A percentile compares a stretch with the other conserved stretches of the same genome.
Conservation (phyloP, 192 early-diverging fungal species). For the Gigaspora rosea region DNA sequence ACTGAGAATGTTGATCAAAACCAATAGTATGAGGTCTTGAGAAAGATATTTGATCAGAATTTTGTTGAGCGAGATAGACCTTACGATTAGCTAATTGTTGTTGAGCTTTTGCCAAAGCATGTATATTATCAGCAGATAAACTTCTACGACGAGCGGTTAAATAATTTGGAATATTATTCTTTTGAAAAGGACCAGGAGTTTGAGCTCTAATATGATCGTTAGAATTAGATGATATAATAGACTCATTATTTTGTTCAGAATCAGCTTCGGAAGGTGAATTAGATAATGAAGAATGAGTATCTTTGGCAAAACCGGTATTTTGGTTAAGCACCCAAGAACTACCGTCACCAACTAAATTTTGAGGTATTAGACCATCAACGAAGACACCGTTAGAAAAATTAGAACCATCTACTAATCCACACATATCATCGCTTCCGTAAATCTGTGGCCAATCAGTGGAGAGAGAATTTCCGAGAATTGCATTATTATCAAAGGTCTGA, state of each 20-base stretch:
- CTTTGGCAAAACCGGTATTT: background rate
- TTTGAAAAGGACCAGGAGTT: conserved; percentile 19
- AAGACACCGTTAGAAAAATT: background rate
- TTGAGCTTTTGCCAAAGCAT: conserved; percentile 30
- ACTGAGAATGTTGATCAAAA: conserved; percentile 2
- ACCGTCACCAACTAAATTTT: conserved; percentile 8
- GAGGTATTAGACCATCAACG: conserved; percentile 12
- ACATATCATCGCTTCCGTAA: background rate
- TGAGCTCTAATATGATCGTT: conserved; percentile 16
- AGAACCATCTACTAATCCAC: background rate
- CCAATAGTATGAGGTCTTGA: background rate
- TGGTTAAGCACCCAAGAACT: conserved; percentile 2
- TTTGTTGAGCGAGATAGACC: background rate
- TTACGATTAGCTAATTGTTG: background rate
- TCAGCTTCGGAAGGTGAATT: background rate
- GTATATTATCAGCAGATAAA: conserved; percentile 31
- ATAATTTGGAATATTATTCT: conserved; percentile 18
- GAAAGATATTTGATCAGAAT: conserved; percentile 6
- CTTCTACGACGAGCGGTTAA: conserved; percentile 31
- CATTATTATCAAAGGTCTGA: conserved; percentile 20
- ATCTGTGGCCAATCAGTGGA: conserved; percentile 7
- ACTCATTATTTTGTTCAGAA: conserved; percentile 8
- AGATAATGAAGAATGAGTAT: background rate
- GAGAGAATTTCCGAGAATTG: conserved; percentile 13
- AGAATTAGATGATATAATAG: background rate